Base-by-base conservation (phyloP, 192 early-diverging fungal genomes). In the Neocallimastix lanati region DNA sequence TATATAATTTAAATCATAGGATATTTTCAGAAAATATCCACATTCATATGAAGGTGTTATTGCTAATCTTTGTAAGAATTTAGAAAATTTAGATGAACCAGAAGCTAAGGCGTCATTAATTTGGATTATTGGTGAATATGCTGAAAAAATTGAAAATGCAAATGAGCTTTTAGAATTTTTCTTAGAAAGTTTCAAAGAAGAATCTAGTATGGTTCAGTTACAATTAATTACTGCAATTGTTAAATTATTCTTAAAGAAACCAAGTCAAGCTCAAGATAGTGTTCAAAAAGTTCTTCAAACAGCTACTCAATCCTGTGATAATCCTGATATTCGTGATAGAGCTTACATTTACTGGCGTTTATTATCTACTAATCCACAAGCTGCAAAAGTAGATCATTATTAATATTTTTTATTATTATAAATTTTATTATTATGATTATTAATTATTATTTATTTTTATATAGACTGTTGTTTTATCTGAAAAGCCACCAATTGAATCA, bases 121-220 rank as follows among this genome's bases (percentile, higher is more conserved):
- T 78, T 99, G 98, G 98, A 98, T 99, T 78, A 93, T 99, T 83
- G 98, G 98, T 2, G 95, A 99, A 86, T 98, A 99, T 83, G 93
- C 96, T 12, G 96, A 97, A 82, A 86, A 96, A 33, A 99, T 99
- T 81, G 96, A 96, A 76, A 98, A 98, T 85, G 93, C 98, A 9
- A 92, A 96, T 85, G 94, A 93, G 78, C 84, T 98, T 28, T 86
- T 99, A 40, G 92, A 90, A 14, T 89, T 87, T 78, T 99, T 98
- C 84, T 82, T 98, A 30, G 95, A 95, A 76, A 91, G 88, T 9
- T 96, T 98, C 81, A 85, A 94, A 83, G 95, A 97, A 28, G 97
- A 99, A 79, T 88, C 93, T 12, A 89, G 90, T 18, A 90, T 96
- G 80, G 76, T 81, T 13, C 98, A 99, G 86, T 85, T 98, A 79